A percentile compares a stretch with the other conserved stretches of the same genome.
Evolutionary conservation across 2,329 filamentous ascomycete species (phyloP).

Genomic region (Boeremia lycopersici): DNA sequence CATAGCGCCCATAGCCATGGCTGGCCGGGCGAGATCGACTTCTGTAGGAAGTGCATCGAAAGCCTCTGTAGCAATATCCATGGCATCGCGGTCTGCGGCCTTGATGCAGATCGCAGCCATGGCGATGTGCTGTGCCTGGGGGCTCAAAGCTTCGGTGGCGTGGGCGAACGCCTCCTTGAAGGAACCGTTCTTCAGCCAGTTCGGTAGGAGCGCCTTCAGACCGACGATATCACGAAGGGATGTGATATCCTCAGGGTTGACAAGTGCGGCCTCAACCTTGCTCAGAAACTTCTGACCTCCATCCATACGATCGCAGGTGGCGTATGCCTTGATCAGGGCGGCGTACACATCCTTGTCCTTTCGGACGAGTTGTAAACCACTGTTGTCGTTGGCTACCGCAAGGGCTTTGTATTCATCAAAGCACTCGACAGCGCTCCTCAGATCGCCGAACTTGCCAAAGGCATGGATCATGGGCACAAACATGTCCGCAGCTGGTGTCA

Average conservation of each 20-base stretch:
- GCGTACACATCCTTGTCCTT: conserved; percentile 87
- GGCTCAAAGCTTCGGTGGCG: conserved; percentile 67
- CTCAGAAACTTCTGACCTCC: conserved; percentile 85
- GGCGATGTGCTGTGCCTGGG: conserved; percentile 63
- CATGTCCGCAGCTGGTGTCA: conserved; percentile 77
- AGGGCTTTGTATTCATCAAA: conserved; percentile 93
- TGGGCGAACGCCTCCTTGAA: conserved; percentile 76
- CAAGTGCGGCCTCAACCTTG: conserved; percentile 69
- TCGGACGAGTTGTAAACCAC: conserved; percentile 70
- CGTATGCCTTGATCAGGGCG: conserved; percentile 87
- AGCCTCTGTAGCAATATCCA: conserved; percentile 67
- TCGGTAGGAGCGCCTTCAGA: conserved; percentile 76
- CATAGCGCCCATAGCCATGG: conserved; percentile 84
- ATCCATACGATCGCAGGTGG: conserved; percentile 77
- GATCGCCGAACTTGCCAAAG: conserved; percentile 79
- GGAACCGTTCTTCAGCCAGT: conserved; percentile 72
- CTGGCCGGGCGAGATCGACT: conserved; percentile 57
- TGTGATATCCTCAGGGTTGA: conserved; percentile 57
- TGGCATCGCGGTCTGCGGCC: conserved; percentile 80
- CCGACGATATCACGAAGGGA: conserved; percentile 75
- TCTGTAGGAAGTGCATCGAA: conserved; percentile 58
- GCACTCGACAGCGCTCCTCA: conserved; percentile 87
- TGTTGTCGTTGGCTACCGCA: conserved; percentile 82
- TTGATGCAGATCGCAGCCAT: conserved; percentile 75
- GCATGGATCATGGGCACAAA: conserved; percentile 96